A percentile compares a stretch with the other conserved stretches of the same genome.
Evolutionary conservation across 257 asterid genomes (phyloP).

Genomic region (Solanum piurae): DNA sequence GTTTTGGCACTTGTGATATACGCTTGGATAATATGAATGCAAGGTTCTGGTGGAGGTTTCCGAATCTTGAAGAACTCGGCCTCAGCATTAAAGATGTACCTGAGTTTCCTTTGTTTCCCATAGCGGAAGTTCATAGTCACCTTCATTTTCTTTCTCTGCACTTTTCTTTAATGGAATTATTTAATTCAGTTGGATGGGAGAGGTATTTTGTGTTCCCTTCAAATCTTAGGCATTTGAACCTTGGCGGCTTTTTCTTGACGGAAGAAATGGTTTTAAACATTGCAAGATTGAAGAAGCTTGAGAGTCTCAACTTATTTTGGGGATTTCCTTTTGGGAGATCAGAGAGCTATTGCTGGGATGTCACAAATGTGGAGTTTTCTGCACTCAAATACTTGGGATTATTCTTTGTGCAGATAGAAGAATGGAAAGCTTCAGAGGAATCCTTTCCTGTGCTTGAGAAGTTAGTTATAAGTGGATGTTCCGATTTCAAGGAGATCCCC

Average conservation of each 20-base stretch:
- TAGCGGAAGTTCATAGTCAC: background rate
- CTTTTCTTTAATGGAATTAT: too few relatives aligned
- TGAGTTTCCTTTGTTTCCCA: background rate
- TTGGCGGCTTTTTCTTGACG: background rate
- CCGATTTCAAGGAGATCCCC: background rate
- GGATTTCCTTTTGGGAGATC: background rate
- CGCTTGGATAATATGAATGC: rapidly evolving
- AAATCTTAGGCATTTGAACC: too few relatives aligned
- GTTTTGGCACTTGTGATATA: background rate
- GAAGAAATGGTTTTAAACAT: background rate
- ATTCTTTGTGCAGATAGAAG: rapidly evolving
- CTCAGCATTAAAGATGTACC: rapidly evolving
- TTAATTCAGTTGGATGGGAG: background rate
- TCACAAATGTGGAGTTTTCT: background rate
- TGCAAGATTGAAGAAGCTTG: background rate
- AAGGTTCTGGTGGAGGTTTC: background rate
- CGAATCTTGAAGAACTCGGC: background rate
- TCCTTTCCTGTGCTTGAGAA: background rate
- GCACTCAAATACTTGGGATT: background rate
- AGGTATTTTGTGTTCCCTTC: too few relatives aligned
- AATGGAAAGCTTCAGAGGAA: background rate
- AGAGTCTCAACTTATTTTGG: background rate
- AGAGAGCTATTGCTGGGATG: background rate
- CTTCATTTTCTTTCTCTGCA: background rate
- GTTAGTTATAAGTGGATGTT: background rate